phyloP scores from a whole-genome alignment of 2,329 filamentous ascomycete species.

The Monosporascus sp. region DNA sequence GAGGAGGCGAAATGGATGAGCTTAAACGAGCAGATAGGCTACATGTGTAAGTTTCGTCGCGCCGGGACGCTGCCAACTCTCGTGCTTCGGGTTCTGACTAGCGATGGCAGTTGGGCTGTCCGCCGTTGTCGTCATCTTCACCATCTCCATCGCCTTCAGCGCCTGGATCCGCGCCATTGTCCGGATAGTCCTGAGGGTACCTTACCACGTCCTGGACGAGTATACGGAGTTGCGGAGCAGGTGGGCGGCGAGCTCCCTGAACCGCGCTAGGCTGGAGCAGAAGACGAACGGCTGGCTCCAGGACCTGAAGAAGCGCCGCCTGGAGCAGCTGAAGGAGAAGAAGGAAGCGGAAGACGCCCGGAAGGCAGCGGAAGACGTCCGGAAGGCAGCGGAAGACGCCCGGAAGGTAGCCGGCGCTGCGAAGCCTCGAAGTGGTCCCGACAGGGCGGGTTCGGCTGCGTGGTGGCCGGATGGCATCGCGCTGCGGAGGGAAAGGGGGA shows the following conservation, averaged over 20 bases:
- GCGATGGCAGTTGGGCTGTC: slow-evolving; percentile 10
- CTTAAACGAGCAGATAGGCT: slow-evolving; percentile 10
- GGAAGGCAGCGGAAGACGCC: too few relatives aligned
- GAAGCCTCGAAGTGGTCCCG: too few relatives aligned
- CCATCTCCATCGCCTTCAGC: slow-evolving; percentile 15
- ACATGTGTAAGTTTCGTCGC: slow-evolving; percentile 16
- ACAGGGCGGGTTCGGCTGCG: too few relatives aligned
- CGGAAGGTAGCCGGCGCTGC: too few relatives aligned
- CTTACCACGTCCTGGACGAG: background rate
- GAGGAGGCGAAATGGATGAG: slow-evolving; percentile 6
- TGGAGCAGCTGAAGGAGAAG: too few relatives aligned
- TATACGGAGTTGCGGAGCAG: background rate
- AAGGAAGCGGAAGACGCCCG: too few relatives aligned
- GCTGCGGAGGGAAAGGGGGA: too few relatives aligned
- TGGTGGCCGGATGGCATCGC: too few relatives aligned
- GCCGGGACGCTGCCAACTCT: background rate
- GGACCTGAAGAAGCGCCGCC: too few relatives aligned
- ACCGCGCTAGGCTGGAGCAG: background rate
- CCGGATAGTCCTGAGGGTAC: background rate
- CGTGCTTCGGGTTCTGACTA: background rate
- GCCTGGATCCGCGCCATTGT: slow-evolving; percentile 12
- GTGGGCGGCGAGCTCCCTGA: background rate
- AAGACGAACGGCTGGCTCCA: too few relatives aligned
- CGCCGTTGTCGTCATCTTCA: slow-evolving; percentile 10
- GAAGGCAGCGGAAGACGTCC: too few relatives aligned